These are phyloP conservation scores for Hondaea fermentalgiana DNA, from an alignment of 108 stramenopile species.

Conservation along the genomic window DNA sequence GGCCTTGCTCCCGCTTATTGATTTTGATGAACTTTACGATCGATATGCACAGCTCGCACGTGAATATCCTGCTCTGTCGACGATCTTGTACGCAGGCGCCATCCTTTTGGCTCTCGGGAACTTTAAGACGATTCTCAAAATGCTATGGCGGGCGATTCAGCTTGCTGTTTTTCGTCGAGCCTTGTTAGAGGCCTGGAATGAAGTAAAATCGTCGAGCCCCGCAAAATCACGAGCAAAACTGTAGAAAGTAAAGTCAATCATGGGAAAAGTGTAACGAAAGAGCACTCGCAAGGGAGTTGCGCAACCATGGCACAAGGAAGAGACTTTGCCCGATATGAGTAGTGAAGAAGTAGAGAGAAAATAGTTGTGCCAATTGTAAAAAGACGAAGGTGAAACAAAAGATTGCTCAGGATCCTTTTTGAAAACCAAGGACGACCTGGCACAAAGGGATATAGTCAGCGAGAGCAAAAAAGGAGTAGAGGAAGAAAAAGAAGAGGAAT, in stretches of 20 bases:
- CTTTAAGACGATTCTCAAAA: background rate
- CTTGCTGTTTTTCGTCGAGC: background rate
- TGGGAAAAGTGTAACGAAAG: background rate
- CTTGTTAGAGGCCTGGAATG: background rate
- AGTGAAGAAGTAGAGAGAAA: background rate
- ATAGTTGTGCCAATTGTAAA: background rate
- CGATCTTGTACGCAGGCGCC: background rate
- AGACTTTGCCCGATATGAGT: background rate
- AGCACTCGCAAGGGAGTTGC: background rate
- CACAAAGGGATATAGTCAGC: background rate
- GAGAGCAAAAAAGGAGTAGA: background rate
- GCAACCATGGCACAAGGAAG: background rate
- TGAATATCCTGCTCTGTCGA: background rate
- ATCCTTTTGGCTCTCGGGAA: background rate
- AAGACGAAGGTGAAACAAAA: background rate
- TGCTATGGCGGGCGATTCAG: background rate
- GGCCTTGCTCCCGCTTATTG: background rate
- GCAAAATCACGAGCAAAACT: background rate
- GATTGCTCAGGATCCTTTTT: background rate
- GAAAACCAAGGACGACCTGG: background rate
- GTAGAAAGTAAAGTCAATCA: background rate
- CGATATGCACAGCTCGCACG: background rate
- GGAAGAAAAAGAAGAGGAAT: too few relatives aligned
- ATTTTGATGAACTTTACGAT: background rate
- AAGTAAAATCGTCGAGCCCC: background rate